phyloP scores from a whole-genome alignment of 169 alveolate species.

The Babesia microti region DNA sequence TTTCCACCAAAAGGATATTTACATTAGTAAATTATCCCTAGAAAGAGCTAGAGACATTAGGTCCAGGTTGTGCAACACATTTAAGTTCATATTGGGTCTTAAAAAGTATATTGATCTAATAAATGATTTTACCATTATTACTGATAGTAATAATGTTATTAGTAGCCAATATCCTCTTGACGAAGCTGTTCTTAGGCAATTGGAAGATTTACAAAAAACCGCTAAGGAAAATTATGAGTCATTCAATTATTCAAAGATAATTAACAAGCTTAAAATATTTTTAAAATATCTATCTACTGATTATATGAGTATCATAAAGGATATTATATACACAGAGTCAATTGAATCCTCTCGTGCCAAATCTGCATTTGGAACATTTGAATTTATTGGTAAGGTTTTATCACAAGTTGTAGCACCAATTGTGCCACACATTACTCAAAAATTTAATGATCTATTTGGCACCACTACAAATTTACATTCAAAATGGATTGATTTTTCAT shows the following conservation, averaged over 20 bases:
- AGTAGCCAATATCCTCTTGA: neutral
- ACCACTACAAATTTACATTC: no score
- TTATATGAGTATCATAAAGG: slow-evolving; percentile 29
- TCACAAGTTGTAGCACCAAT: slow-evolving; percentile 31
- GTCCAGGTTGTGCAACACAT: slow-evolving; percentile 26
- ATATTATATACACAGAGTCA: slow-evolving; percentile 22
- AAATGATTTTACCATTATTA: neutral
- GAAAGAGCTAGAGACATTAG: slow-evolving; percentile 19
- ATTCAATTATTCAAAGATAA: slow-evolving; percentile 22
- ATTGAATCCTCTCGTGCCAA: slow-evolving; percentile 4
- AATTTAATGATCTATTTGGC: no score
- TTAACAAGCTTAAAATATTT: slow-evolving; percentile 15
- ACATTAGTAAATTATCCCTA: slow-evolving; percentile 7
- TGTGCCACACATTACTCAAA: slow-evolving; percentile 46
- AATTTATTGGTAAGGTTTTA: slow-evolving; percentile 11
- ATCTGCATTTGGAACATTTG: slow-evolving; percentile 12
- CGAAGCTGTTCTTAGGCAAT: no score
- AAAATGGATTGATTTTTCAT: no score
- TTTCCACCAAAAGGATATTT: slow-evolving; percentile 35
- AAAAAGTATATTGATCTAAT: neutral
- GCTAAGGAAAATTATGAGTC: no score
- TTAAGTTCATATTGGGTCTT: slow-evolving; percentile 29
- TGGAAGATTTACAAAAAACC: no score
- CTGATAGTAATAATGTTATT: neutral
- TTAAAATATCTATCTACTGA: slow-evolving; percentile 24